These are phyloP conservation scores for Globisporangium orthogonon DNA, from an alignment of 352 stramenopile genomes.

Conservation along the genomic window DNA sequence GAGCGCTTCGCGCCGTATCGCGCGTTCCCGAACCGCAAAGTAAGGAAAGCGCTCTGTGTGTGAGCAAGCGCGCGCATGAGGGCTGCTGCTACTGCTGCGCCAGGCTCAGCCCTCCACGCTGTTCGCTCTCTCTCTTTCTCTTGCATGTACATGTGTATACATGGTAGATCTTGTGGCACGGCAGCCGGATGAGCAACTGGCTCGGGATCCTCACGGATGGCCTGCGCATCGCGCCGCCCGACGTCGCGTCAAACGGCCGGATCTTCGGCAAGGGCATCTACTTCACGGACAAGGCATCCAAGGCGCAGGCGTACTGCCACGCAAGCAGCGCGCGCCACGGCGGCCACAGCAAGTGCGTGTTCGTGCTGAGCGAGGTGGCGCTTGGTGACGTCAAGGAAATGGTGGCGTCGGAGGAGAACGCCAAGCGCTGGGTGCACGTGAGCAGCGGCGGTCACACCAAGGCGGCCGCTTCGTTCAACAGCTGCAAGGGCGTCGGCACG, in stretches of 20 bases:
- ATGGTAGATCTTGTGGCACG: conserved; percentile 78
- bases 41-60: conserved; percentile 10
- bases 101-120: not conserved
- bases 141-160: conserved; percentile 1
- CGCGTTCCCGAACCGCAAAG: conserved; percentile 41
- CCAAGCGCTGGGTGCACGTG: conserved; percentile 40
- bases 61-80: not conserved
- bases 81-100: not conserved
- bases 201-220: conserved; percentile 74
- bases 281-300: conserved; percentile 84
- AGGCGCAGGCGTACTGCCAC: conserved; percentile 64
- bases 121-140: not conserved
- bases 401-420: conserved; percentile 41
- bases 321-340: conserved; percentile 26
- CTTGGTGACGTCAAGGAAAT: conserved; percentile 64
- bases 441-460: conserved; percentile 32
- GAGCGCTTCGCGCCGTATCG: conserved; percentile 46
- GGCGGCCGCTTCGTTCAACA: conserved; percentile 28
- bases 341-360: conserved; percentile 40
- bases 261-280: conserved; percentile 85
- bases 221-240: conserved; percentile 69
- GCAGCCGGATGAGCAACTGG: conserved; percentile 82
- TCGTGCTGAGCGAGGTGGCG: conserved; percentile 61
- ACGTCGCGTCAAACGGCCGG: conserved; percentile 67
- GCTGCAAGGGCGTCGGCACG: conserved; percentile 61